Percentiles rank a stretch among this genome's conserved stretches.
Conservation (phyloP, 306 rosid genomes). For the Vigna unguiculata region DNA sequence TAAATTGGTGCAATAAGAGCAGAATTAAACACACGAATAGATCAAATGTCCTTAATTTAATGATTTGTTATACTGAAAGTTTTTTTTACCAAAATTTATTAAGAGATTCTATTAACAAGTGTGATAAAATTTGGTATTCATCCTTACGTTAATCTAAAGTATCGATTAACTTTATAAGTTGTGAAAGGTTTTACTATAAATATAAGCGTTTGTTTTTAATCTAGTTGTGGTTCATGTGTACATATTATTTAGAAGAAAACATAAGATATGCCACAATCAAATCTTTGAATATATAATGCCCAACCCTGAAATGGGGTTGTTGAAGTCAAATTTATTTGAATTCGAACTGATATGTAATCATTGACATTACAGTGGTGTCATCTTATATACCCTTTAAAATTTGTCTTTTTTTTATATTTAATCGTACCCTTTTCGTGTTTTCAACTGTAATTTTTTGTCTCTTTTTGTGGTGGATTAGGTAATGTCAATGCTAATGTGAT, state of each 20-base stretch:
- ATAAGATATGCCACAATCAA: background rate
- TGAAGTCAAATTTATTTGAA: background rate
- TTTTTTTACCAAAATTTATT: background rate
- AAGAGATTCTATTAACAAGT: background rate
- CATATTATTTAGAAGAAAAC: background rate
- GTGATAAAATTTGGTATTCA: background rate
- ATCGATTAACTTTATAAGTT: background rate
- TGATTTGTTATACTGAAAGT: too few species aligned
- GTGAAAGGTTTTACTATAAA: background rate
- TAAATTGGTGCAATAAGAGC: too few species aligned
- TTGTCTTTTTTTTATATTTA: too few species aligned
- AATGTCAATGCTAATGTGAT: background rate
- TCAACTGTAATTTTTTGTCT: background rate
- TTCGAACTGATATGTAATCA: background rate
- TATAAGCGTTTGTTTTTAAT: background rate
- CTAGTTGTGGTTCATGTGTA: background rate
- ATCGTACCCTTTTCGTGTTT: background rate
- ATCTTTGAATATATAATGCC: background rate
- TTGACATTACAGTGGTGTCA: background rate
- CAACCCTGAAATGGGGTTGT: constrained; percentile 6
- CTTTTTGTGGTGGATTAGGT: constrained; percentile 18
- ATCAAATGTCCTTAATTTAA: too few species aligned
- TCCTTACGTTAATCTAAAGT: background rate
- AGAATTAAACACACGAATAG: too few species aligned
- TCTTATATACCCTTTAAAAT: background rate